Percentiles rank a stretch among this genome's conserved stretches.
Evolutionary conservation across 2,329 filamentous ascomycete species (phyloP).

Genomic region (Fusarium dimerum): DNA sequence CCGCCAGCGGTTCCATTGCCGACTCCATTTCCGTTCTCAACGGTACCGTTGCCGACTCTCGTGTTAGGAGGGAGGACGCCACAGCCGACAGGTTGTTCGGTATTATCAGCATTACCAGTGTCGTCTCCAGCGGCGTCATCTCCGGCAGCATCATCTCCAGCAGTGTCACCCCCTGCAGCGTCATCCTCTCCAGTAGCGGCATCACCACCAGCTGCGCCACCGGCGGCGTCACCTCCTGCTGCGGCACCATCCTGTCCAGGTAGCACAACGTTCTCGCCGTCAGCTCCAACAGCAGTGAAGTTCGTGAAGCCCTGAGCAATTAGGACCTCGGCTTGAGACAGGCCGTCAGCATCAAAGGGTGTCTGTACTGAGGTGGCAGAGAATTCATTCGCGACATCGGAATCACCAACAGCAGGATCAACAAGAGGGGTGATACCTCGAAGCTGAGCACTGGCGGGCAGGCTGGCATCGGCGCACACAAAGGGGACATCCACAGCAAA

Average conservation of each 20-base stretch:
- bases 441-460: slow-evolving; percentile 61
- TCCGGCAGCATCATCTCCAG: neutral
- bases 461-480: slow-evolving; percentile 63
- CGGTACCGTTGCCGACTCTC: neutral
- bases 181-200: slow-evolving; percentile 1
- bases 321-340: slow-evolving; percentile 67
- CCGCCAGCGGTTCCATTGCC: neutral
- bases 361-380: slow-evolving; percentile 51
- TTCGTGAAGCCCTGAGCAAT: slow-evolving; percentile 62
- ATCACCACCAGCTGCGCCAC: slow-evolving; percentile 1
- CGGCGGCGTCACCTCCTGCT: slow-evolving; percentile 17
- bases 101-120: slow-evolving; percentile 18
- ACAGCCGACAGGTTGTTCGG: slow-evolving; percentile 1
- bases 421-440: slow-evolving; percentile 68
- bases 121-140: neutral
- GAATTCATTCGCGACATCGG: slow-evolving; percentile 61
- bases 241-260: slow-evolving; percentile 38
- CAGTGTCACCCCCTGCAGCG: neutral
- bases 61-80: neutral
- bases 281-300: slow-evolving; percentile 48
- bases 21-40: neutral
- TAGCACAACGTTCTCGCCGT: slow-evolving; percentile 33
- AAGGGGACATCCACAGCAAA: slow-evolving; percentile 60
- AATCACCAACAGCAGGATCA: slow-evolving; percentile 61
- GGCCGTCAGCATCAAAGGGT: slow-evolving; percentile 60